These are phyloP conservation scores for Linnemannia schmuckeri DNA, from an alignment of 192 early-diverging fungal species.

Conservation along the genomic window DNA sequence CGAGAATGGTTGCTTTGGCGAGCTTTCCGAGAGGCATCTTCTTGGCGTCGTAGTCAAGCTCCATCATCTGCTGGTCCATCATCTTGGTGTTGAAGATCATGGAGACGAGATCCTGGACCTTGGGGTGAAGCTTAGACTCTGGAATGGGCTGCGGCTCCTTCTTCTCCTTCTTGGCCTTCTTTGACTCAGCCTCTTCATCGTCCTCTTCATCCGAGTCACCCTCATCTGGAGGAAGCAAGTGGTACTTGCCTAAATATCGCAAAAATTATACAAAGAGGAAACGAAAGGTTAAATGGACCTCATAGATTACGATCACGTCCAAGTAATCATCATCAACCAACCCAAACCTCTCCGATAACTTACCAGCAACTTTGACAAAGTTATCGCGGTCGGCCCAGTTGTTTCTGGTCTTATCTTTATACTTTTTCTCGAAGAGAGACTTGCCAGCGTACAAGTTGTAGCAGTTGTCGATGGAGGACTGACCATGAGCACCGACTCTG, in stretches of 20 bases:
- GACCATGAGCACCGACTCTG: constrained; percentile 74
- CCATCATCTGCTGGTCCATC: constrained; percentile 66
- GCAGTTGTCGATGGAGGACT: constrained; percentile 49
- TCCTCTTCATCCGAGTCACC: constrained; percentile 67
- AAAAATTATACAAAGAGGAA: neutral
- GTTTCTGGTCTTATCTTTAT: constrained; percentile 78
- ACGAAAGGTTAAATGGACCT: neutral
- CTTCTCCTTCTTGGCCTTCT: constrained; percentile 22
- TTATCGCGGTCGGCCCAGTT: constrained; percentile 68
- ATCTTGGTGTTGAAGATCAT: constrained; percentile 80
- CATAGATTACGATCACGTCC: neutral
- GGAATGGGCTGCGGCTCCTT: constrained; percentile 42
- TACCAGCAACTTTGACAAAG: constrained; percentile 37
- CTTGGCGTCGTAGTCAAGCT: constrained; percentile 80
- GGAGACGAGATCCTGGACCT: constrained; percentile 71
- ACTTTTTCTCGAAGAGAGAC: constrained; percentile 72
- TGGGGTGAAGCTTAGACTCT: constrained; percentile 59
- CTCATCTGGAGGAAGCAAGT: constrained; percentile 75
- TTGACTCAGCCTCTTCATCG: constrained; percentile 1
- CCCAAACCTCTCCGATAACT: neutral
- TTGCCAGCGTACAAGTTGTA: constrained; percentile 50
- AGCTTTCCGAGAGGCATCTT: constrained; percentile 86
- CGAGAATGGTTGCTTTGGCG: constrained; percentile 69
- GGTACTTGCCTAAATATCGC: constrained; percentile 61
- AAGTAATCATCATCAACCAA: neutral